These are phyloP conservation scores for Dinochytrium kinnereticum DNA, from an alignment of 371 early-diverging fungal genomes.

Conservation along the genomic window DNA sequence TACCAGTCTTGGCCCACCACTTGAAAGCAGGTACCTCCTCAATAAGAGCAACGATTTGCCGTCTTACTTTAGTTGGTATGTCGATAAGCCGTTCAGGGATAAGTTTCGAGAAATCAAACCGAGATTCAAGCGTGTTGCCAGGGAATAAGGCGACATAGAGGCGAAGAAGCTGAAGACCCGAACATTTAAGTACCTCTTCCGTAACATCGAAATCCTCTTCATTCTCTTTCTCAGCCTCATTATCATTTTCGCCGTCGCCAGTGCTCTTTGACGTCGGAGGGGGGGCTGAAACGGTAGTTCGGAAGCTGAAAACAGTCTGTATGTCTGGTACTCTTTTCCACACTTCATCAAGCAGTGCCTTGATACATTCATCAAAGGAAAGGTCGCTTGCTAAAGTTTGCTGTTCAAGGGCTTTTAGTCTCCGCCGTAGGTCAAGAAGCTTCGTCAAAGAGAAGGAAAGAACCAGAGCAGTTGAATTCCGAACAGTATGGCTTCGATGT, in stretches of 20 bases:
- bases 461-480: slow-evolving; percentile 66
- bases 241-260: not conserved
- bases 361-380: slow-evolving; percentile 6
- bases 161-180: slow-evolving; percentile 64
- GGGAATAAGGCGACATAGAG: slow-evolving; percentile 74
- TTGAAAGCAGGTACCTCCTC: slow-evolving; percentile 67
- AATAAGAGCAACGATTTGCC: slow-evolving; percentile 67
- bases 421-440: slow-evolving; percentile 36
- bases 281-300: slow-evolving; percentile 24
- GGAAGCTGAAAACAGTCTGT: slow-evolving; percentile 65
- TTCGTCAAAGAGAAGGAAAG: slow-evolving; percentile 70
- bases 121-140: slow-evolving; percentile 67
- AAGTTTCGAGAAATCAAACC: slow-evolving; percentile 76
- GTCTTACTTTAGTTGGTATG: slow-evolving; percentile 55
- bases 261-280: not conserved
- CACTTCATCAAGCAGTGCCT: slow-evolving; percentile 60
- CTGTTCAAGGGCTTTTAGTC: not conserved
- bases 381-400: not conserved
- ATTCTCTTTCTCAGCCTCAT: slow-evolving; percentile 41
- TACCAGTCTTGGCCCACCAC: slow-evolving; percentile 67
- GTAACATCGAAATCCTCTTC: slow-evolving; percentile 47
- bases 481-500: slow-evolving; percentile 69
- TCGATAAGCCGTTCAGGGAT: slow-evolving; percentile 62
- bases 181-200: slow-evolving; percentile 58
- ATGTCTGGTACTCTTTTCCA: slow-evolving; percentile 77